Conservation (phyloP, 139 green algal genomes). For the Picocystis salinarum region DNA sequence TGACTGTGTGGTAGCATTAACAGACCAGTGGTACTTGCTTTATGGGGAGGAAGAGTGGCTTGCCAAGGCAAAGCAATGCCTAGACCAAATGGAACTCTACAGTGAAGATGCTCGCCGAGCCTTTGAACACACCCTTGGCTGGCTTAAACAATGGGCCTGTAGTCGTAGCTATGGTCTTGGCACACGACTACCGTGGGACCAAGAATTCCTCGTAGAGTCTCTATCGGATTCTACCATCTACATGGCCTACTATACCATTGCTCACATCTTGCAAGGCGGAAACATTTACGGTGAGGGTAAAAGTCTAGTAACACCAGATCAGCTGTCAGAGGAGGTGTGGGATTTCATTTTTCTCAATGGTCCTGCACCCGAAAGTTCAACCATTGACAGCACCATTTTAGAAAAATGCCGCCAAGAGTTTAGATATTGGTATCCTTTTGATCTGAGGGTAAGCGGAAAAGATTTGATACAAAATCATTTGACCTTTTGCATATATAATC, state of each 20-base stretch:
- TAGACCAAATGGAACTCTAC: slow-evolving; percentile 60
- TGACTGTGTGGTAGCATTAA: slow-evolving; percentile 94
- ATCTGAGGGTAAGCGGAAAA: slow-evolving; percentile 80
- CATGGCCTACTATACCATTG: slow-evolving; percentile 98
- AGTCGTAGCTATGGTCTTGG: slow-evolving; percentile 87
- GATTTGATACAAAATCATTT: slow-evolving; percentile 99
- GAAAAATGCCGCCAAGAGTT: slow-evolving; percentile 65
- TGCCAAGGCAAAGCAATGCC: slow-evolving; percentile 9
- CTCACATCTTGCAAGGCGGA: slow-evolving; percentile 58
- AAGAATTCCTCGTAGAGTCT: slow-evolving; percentile 89
- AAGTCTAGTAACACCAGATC: slow-evolving; percentile 33
- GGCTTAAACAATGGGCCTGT: slow-evolving; percentile 94
- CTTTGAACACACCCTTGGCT: slow-evolving; percentile 73
- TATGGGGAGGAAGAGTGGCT: slow-evolving; percentile 17
- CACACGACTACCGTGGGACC: slow-evolving; percentile 85
- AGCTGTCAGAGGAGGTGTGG: slow-evolving; percentile 78
- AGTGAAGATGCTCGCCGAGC: slow-evolving; percentile 22
- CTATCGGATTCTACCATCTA: slow-evolving; percentile 98
- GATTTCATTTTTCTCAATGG: slow-evolving; percentile 69
- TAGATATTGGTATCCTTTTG: slow-evolving; percentile 97
- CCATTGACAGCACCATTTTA: slow-evolving; percentile 36
- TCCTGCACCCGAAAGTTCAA: slow-evolving; percentile 23
- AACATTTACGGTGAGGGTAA: slow-evolving; percentile 67
- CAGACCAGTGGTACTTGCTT: slow-evolving; percentile 82
- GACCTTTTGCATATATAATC: slow-evolving; percentile 95